A percentile compares a stretch with the other conserved stretches of the same genome.
Evolutionary conservation across 768 basidiomycete species (phyloP).

Genomic region (Lactifluus subvellereus): DNA sequence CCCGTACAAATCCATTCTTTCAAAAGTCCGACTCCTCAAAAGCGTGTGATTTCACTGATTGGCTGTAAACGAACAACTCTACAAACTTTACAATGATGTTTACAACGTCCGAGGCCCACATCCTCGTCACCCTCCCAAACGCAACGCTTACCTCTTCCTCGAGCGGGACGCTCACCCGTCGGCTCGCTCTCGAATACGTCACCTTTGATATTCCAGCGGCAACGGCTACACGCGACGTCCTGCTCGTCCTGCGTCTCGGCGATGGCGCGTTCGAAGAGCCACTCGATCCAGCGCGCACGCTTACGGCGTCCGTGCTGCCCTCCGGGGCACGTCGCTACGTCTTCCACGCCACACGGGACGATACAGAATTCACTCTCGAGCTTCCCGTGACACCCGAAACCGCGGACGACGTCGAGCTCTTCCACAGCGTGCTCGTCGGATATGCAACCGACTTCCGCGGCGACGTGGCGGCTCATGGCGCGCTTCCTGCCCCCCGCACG

Average conservation of each 20-base stretch:
- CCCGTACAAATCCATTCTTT: neutral
- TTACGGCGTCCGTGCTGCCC: constrained; percentile 13
- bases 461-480: neutral
- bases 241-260: constrained; percentile 22
- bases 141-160: constrained; percentile 18
- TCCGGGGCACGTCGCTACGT: constrained; percentile 17
- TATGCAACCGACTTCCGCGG: constrained; percentile 16
- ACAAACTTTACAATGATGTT: neutral
- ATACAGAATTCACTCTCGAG: constrained; percentile 16
- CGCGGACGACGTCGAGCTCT: constrained; percentile 18
- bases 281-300: constrained; percentile 18
- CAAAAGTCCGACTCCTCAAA: neutral
- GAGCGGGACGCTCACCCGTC: constrained; percentile 11
- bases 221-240: constrained; percentile 11
- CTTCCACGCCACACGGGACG: constrained; percentile 21
- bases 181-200: constrained; percentile 21
- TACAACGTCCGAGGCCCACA: constrained; percentile 5
- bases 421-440: constrained; percentile 22
- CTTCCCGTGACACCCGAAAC: constrained; percentile 6
- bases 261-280: constrained; percentile 18
- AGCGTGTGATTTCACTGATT: neutral
- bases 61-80: too few species aligned
- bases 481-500: neutral
- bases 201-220: constrained; percentile 9
- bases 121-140: constrained; percentile 20